These are phyloP conservation scores for Hirschfeldia incana DNA, from an alignment of 345 rosid genomes.

Conservation along the genomic window DNA sequence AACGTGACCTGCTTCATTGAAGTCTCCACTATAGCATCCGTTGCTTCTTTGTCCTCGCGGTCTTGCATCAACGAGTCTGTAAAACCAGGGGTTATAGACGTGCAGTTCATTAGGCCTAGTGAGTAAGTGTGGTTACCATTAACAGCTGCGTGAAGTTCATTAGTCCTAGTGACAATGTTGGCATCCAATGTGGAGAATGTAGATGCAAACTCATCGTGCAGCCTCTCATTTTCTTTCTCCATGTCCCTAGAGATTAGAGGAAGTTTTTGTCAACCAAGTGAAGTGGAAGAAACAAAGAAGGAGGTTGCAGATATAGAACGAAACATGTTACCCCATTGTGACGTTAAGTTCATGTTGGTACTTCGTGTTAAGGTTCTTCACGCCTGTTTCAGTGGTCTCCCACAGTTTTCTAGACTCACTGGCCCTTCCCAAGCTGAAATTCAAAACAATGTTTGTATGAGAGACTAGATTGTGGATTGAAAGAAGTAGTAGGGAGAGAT, in stretches of 20 bases:
- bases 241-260: constrained; percentile 48
- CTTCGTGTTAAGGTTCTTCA: constrained; percentile 41
- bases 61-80: constrained; percentile 64
- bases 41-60: constrained; percentile 53
- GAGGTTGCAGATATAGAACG: constrained; percentile 37
- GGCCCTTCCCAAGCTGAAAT: constrained; percentile 56
- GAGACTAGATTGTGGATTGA: not conserved
- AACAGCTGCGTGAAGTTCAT: constrained; percentile 47
- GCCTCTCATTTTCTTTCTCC: constrained; percentile 36
- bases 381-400: constrained; percentile 49
- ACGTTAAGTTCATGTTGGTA: constrained; percentile 30
- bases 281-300: not conserved
- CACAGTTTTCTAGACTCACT: constrained; percentile 52
- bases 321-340: constrained; percentile 15
- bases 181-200: constrained; percentile 48
- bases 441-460: not conserved
- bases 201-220: constrained; percentile 51
- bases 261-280: not conserved
- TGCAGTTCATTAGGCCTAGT: constrained; percentile 44
- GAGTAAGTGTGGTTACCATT: constrained; percentile 48
- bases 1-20: constrained; percentile 58
- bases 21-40: constrained; percentile 50
- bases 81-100: constrained; percentile 14
- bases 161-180: constrained; percentile 46
- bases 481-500: not conserved